Evolutionary conservation across 768 basidiomycete species (phyloP), one percentile per base, ranked within the genome.

Genomic region (Boletus eberwhitei): DNA sequence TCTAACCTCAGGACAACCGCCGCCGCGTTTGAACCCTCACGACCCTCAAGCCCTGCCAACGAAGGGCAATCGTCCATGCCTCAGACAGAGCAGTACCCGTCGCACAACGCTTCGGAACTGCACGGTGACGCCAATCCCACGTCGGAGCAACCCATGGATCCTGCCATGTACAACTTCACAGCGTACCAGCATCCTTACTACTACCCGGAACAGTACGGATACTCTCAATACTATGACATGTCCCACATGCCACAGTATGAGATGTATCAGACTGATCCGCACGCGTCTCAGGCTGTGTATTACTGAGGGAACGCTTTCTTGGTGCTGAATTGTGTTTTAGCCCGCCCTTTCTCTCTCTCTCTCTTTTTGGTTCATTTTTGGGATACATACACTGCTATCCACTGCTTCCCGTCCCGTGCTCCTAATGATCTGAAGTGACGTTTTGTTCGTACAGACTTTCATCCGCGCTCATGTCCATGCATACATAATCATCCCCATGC

Each of bases 151-250:
- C 60, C 64, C 16, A 57, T 71, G 61, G 71, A 73, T 29, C 51
- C 67, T 34, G 61, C 68, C 46, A 74, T 83, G 77, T 78, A 84
- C 74, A 71, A 71, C 44, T 88, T 87, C 52, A 64, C 79, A 22
- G 67, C 78, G n/a, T 87, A 88, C 40, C 70, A 54, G 29, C 80
- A 79, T 36, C 78, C 76, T 38, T 88, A 88, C 73, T 90, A 87
- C 69, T 87, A 85, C 68, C 84, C 85, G 22, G 85, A 86, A 48
- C 77, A 79, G 56, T 88, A 88, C 48, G 76, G 74, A 62, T 89
- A 88, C 68, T 74, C 80, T 55, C 79, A 76, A 40, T 88, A 87
- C 73, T 73, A 86, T 75, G 87, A 87, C 69, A 77, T 83, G 79
- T 77, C 84, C 41, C 85, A 84, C 60, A 70, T 75, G 58, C 78